These are phyloP conservation scores for Jasminum sambac DNA, from an alignment of 257 asterid genomes.

Conservation along the genomic window DNA sequence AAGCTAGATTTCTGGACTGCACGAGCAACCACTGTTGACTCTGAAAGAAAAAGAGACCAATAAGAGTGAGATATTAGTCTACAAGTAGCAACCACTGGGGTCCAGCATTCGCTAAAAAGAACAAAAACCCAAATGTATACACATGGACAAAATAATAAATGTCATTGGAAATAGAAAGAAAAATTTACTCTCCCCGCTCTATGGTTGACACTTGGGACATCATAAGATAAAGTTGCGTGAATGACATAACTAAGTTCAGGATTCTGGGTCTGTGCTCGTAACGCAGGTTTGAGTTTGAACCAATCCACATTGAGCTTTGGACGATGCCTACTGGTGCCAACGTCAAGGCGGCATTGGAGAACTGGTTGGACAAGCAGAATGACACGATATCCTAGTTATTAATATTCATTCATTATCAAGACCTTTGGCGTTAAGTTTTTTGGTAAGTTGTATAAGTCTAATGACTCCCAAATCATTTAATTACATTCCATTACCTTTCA, in stretches of 20 bases:
- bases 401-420: constrained; percentile 26
- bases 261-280: constrained; percentile 56
- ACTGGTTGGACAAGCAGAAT: constrained; percentile 60
- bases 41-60: neutral
- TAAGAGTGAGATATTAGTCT: constrained; percentile 23
- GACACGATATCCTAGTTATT: constrained; percentile 60
- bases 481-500: neutral
- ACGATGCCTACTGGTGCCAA: constrained; percentile 71
- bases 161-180: neutral
- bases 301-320: constrained; percentile 36
- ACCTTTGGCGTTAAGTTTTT: neutral
- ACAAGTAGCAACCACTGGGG: constrained; percentile 38
- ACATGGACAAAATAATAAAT: neutral
- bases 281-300: constrained; percentile 53
- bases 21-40: constrained; percentile 29
- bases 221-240: constrained; percentile 44
- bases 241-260: constrained; percentile 71
- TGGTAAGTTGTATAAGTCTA: neutral
- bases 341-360: constrained; percentile 53
- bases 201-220: too few species aligned
- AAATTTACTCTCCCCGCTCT: neutral
- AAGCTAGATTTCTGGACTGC: too few species aligned
- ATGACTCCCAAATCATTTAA: neutral
- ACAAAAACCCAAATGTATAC: constrained; percentile 20
- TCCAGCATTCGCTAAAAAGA: constrained; percentile 31